These are phyloP conservation scores for Ceratocystis colombiana DNA, from an alignment of 2,329 filamentous ascomycete species.

Conservation along the genomic window DNA sequence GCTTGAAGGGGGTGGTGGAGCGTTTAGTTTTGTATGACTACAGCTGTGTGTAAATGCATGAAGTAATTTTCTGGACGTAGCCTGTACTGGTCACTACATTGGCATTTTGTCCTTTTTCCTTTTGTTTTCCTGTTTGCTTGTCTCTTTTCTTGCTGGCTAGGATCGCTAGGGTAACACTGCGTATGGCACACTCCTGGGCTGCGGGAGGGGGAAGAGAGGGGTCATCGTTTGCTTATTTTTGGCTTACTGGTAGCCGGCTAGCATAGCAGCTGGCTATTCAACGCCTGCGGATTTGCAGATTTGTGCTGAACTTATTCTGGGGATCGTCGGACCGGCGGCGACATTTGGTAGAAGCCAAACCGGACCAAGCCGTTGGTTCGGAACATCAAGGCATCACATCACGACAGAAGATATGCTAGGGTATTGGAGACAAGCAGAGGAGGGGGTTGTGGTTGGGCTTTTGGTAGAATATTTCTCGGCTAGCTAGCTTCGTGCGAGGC, in stretches of 20 bases:
- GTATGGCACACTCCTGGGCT: not conserved
- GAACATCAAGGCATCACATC: not conserved
- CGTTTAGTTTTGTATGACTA: too few relatives aligned
- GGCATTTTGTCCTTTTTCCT: not conserved
- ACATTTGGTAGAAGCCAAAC: not conserved
- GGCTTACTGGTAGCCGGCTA: constrained; percentile 5
- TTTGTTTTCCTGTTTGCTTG: too few relatives aligned
- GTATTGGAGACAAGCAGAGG: too few relatives aligned
- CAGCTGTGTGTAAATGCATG: too few relatives aligned
- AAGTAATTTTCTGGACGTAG: too few relatives aligned
- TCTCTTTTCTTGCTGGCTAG: not conserved
- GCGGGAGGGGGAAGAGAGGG: too few relatives aligned
- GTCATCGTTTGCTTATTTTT: not conserved
- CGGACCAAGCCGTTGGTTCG: not conserved
- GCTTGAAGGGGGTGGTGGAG: too few relatives aligned
- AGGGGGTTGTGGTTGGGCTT: too few relatives aligned
- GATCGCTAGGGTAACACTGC: constrained; percentile 5
- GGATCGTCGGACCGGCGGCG: not conserved
- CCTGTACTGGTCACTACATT: not conserved
- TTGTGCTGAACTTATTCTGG: not conserved
- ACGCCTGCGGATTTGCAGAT: not conserved
- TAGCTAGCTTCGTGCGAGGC: too few relatives aligned
- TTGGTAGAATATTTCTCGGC: too few relatives aligned
- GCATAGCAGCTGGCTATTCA: not conserved
- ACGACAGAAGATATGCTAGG: too few relatives aligned